A percentile compares a stretch with the other conserved stretches of the same genome.
Evolutionary conservation across 78 protist species (phyloP).

Genomic region (Emiliania huxleyi): DNA sequence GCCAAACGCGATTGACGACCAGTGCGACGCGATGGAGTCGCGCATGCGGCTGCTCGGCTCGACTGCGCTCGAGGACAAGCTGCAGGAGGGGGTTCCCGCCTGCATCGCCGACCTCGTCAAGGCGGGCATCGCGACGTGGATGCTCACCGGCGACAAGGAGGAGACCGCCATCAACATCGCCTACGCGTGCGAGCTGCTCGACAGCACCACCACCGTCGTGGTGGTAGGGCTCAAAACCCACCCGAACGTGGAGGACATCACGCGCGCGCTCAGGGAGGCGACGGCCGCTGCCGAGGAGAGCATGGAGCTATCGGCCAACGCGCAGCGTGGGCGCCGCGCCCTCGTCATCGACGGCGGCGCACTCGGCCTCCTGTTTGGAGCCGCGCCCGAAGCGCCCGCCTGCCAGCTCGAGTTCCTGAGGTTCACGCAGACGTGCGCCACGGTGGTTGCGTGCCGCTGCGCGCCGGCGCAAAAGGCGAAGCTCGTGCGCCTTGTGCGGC

Average conservation of each 20-base stretch:
- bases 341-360: slow-evolving; percentile 33
- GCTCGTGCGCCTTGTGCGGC: slow-evolving; percentile 48
- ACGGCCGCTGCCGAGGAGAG: too few relatives aligned
- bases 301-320: too few relatives aligned
- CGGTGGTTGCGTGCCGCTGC: slow-evolving; percentile 88
- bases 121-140: slow-evolving; percentile 81
- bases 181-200: slow-evolving; percentile 66
- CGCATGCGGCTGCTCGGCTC: slow-evolving; percentile 74
- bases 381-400: neutral
- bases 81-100: slow-evolving; percentile 86
- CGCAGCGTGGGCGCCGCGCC: too few relatives aligned
- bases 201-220: neutral
- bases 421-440: slow-evolving; percentile 54
- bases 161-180: slow-evolving; percentile 97
- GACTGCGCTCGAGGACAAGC: slow-evolving; percentile 90
- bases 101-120: slow-evolving; percentile 30
- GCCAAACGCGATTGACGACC: neutral
- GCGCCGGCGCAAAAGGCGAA: slow-evolving; percentile 85
- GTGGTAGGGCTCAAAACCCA: neutral
- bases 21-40: slow-evolving; percentile 61
- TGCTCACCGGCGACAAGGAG: slow-evolving; percentile 96
- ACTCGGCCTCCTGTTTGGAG: neutral
- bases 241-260: neutral
- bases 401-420: slow-evolving; percentile 17
- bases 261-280: neutral